phyloP scores from a whole-genome alignment of 2,329 filamentous ascomycete species.

The Ceratocystis ficicola region DNA sequence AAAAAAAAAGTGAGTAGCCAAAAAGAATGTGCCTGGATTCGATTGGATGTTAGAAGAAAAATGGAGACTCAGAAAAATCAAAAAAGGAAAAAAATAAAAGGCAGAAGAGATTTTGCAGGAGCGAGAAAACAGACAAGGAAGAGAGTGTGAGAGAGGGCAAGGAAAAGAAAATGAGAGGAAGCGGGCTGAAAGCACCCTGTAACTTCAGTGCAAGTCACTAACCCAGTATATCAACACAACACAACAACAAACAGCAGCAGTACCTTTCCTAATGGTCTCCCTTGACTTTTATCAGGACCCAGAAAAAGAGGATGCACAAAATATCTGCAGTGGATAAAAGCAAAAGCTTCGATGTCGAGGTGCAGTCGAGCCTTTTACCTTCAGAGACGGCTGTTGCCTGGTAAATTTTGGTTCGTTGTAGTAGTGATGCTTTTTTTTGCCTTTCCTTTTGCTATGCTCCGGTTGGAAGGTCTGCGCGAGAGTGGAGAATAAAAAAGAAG shows the following conservation, averaged over 20 bases:
- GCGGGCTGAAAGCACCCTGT: neutral
- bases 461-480: conserved; percentile 18
- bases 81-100: neutral
- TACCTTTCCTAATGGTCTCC: too few relatives aligned
- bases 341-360: neutral
- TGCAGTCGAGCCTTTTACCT: too few relatives aligned
- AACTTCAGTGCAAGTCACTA: neutral
- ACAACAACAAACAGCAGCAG: too few relatives aligned
- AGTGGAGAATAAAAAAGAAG: conserved; percentile 20
- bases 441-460: neutral
- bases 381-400: neutral
- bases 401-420: neutral
- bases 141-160: neutral
- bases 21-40: conserved; percentile 2
- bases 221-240: neutral
- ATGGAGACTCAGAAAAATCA: neutral
- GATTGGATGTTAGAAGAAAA: conserved; percentile 3
- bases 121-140: neutral
- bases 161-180: neutral
- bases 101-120: neutral
- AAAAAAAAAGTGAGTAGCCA: neutral
- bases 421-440: conserved; percentile 11
- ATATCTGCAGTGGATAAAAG: neutral
- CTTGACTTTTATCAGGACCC: neutral
- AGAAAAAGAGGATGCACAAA: neutral